Base-by-base conservation (phyloP, 768 basidiomycete species). In the Podaxis mareebaensis region DNA sequence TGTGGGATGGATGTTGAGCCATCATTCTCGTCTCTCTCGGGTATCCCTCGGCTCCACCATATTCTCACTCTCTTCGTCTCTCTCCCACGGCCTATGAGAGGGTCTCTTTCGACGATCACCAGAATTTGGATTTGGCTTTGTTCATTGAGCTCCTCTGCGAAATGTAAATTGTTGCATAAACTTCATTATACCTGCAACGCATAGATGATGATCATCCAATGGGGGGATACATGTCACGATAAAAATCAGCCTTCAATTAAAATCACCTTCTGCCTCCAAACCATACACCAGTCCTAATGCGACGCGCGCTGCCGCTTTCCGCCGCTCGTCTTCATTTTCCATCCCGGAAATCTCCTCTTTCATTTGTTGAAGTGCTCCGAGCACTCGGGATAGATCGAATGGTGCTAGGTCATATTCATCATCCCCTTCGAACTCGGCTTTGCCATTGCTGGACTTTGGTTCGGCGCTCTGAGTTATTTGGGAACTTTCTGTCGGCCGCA, bases 251-350 rank as follows among this genome's bases (percentile, higher is more conserved):
- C 52, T 40, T 51, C 53, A 55, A 26, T 46, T 55, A 30, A 26
- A n/a, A 28, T 57, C 61, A 39, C 46, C 39, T 42, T 63, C 58
- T 44, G 63, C 66, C 63, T 82, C 79, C 58, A 92, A 74, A 2
- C 90, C 91, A 72, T 91, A 89, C 5, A 88, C 90, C 56, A 93
- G 73, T 0, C 89, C 89, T 0, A 93, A 76, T 24, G 91, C 90
- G 22, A 90, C 89, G 52, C 79, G 77, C 7, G 91, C 91, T 0
- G 91, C 91, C 26, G 90, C 86, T 67, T 77, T 83, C 67, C 88
- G 77, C 66, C 85, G 78, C 74, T 89, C 89, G 24, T 78, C 79
- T 66, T 87, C 84, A 68, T 88, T 80, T 4, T 78, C 75, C 76
- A 93, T 90, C 11, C 77, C 81, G 24, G 86, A 80, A 66, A 93